These are phyloP conservation scores for Leucogyrophana mollusca DNA, from an alignment of 768 basidiomycete genomes.

Conservation along the genomic window DNA sequence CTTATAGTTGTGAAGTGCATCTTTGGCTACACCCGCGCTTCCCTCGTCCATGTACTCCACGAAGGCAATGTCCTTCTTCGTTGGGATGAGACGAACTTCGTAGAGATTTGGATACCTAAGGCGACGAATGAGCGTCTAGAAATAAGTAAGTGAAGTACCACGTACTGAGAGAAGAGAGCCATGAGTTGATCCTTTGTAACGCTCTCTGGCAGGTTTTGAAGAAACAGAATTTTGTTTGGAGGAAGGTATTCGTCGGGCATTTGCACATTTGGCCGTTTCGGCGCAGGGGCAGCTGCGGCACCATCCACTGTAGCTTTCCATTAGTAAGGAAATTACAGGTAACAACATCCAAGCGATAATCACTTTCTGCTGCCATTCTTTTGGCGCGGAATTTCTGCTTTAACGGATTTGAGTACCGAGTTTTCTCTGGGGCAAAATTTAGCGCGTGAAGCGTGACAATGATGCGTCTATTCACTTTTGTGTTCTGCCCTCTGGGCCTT, in stretches of 20 bases:
- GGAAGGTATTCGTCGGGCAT: constrained; percentile 99
- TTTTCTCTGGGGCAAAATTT: constrained; percentile 50
- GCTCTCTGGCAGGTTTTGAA: constrained; percentile 93
- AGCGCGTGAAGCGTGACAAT: background rate
- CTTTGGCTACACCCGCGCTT: constrained; percentile 88
- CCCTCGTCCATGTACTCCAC: constrained; percentile 96
- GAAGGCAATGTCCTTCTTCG: constrained; percentile 97
- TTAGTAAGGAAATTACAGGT: constrained; percentile 2
- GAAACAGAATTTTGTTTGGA: constrained; percentile 97
- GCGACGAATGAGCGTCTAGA: constrained; percentile 1
- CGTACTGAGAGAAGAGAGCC: constrained; percentile 87
- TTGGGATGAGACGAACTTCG: constrained; percentile 98
- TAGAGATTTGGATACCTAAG: constrained; percentile 87
- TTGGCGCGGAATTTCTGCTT: constrained; percentile 85
- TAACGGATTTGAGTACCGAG: constrained; percentile 86
- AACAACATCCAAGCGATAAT: constrained; percentile 2
- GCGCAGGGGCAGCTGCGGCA: constrained; percentile 56
- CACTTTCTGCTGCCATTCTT: constrained; percentile 79
- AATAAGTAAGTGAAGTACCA: constrained; percentile 16
- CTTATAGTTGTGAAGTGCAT: constrained; percentile 96
- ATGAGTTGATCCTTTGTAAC: constrained; percentile 92
- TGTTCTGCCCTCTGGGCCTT: constrained; percentile 71
- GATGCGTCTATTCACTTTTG: constrained; percentile 63
- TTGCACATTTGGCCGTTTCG: constrained; percentile 83
- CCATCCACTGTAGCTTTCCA: constrained; percentile 58